These are phyloP conservation scores for Sphagnum magellanicum DNA, from an alignment of 228 moss, liverwort and hornwort species.

Conservation along the genomic window DNA sequence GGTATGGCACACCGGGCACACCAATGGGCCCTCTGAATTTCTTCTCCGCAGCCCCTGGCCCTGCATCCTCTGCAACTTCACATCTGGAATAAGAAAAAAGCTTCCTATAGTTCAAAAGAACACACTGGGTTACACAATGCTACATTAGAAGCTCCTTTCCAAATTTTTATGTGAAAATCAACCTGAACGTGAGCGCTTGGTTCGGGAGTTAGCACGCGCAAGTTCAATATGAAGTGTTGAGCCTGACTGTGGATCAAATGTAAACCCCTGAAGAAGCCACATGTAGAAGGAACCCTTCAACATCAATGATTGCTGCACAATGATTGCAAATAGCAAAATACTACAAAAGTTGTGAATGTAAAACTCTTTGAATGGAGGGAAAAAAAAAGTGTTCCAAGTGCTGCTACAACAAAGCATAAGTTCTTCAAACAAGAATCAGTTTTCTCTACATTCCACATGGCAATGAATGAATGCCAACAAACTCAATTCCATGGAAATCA, in stretches of 20 bases:
- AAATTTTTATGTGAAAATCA: conserved; percentile 3
- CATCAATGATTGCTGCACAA: too few species aligned
- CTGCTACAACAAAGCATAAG: too few species aligned
- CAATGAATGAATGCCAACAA: not conserved
- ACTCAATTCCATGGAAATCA: too few species aligned
- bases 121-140: not conserved
- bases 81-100: not conserved
- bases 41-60: conserved; percentile 49
- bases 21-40: conserved; percentile 60
- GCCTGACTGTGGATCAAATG: conserved; percentile 77
- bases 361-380: too few species aligned
- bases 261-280: conserved; percentile 48
- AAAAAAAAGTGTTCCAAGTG: too few species aligned
- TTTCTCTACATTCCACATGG: too few species aligned
- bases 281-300: too few species aligned
- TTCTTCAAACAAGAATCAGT: too few species aligned
- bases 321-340: too few species aligned
- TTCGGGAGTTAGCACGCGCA: conserved; percentile 82
- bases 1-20: conserved; percentile 43
- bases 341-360: too few species aligned
- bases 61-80: conserved; percentile 46
- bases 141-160: not conserved
- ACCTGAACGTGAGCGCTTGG: conserved; percentile 81
- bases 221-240: conserved; percentile 86
- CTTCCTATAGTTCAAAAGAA: not conserved